Evolutionary conservation across 2,329 filamentous ascomycete species (phyloP).

Genomic region (Boeremia exigua): DNA sequence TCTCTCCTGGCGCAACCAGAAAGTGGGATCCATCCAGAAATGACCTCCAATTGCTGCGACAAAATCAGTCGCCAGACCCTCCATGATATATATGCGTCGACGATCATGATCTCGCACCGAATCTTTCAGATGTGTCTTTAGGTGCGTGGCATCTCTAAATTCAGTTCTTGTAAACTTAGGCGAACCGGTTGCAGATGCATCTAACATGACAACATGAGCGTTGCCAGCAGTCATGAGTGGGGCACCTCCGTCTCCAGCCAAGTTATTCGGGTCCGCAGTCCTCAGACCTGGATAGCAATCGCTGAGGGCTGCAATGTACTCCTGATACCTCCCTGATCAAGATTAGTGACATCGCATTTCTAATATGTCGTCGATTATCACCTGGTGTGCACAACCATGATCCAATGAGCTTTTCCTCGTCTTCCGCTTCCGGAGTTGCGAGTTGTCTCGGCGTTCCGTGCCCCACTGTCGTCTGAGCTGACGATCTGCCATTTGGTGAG

Average conservation of each 20-base stretch:
- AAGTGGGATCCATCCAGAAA: slow-evolving; percentile 44
- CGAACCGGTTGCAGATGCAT: slow-evolving; percentile 18
- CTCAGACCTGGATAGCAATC: slow-evolving; percentile 38
- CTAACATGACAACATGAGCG: slow-evolving; percentile 36
- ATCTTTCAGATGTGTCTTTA: slow-evolving; percentile 25
- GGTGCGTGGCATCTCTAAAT: slow-evolving; percentile 12
- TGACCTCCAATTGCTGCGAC: slow-evolving; percentile 36
- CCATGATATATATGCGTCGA: slow-evolving; percentile 43
- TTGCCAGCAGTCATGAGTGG: slow-evolving; percentile 24
- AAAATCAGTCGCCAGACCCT: slow-evolving; percentile 40
- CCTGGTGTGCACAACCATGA: slow-evolving; percentile 40
- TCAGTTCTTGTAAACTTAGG: slow-evolving; percentile 22
- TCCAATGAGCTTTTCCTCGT: slow-evolving; percentile 18
- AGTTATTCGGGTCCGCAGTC: slow-evolving; percentile 40
- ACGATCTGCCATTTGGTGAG: background rate
- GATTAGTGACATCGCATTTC: slow-evolving; percentile 6
- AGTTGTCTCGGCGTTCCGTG: slow-evolving; percentile 10
- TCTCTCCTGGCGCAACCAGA: slow-evolving; percentile 43
- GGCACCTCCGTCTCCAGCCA: slow-evolving; percentile 12
- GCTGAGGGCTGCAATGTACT: slow-evolving; percentile 39
- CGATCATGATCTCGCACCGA: slow-evolving; percentile 16
- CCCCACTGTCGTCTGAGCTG: background rate
- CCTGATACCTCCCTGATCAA: slow-evolving; percentile 32
- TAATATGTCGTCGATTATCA: slow-evolving; percentile 3
- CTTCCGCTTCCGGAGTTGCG: background rate